Evolutionary conservation across 2,329 filamentous ascomycete species (phyloP).

Genomic region (Pestalotiopsis sp.): DNA sequence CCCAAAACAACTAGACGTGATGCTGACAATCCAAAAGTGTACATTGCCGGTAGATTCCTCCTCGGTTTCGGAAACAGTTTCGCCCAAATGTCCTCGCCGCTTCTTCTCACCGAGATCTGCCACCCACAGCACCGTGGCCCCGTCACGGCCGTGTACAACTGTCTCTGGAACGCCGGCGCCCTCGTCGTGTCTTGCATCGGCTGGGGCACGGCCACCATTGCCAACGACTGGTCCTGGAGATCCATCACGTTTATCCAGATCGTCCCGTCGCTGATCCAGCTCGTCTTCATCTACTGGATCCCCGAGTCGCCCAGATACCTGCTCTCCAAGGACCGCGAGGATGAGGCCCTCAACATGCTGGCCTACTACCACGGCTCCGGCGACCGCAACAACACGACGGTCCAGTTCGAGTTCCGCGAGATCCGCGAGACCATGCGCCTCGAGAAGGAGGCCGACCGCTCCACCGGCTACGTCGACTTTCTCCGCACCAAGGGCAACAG

Average conservation of each 20-base stretch:
- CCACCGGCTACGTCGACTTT: conserved; percentile 62
- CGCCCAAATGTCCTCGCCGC: conserved; percentile 52
- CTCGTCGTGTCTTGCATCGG: conserved; percentile 62
- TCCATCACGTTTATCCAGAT: conserved; percentile 67
- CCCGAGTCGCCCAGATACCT: conserved; percentile 71
- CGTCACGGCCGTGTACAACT: conserved; percentile 58
- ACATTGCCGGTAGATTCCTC: conserved; percentile 59
- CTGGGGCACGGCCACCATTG: conserved; percentile 62
- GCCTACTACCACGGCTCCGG: conserved; percentile 67
- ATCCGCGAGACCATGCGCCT: conserved; percentile 65
- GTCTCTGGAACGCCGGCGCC: conserved; percentile 49
- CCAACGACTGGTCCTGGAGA: conserved; percentile 67
- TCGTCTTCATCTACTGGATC: conserved; percentile 68
- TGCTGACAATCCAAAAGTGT: conserved; percentile 27
- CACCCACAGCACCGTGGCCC: conserved; percentile 57
- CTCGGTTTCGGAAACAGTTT: conserved; percentile 60
- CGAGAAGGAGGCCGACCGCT: conserved; percentile 52
- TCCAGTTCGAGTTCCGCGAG: conserved; percentile 68
- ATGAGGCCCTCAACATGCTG: conserved; percentile 63
- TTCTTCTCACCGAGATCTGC: conserved; percentile 54
- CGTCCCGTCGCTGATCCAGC: conserved; percentile 62
- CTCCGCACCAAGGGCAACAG: conserved; percentile 65
- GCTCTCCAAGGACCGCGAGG: conserved; percentile 63
- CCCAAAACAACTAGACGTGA: neutral
- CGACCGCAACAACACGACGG: conserved; percentile 58